phyloP scores from a whole-genome alignment of 2,329 filamentous ascomycete species.

The Rugonectria rugulosa region DNA sequence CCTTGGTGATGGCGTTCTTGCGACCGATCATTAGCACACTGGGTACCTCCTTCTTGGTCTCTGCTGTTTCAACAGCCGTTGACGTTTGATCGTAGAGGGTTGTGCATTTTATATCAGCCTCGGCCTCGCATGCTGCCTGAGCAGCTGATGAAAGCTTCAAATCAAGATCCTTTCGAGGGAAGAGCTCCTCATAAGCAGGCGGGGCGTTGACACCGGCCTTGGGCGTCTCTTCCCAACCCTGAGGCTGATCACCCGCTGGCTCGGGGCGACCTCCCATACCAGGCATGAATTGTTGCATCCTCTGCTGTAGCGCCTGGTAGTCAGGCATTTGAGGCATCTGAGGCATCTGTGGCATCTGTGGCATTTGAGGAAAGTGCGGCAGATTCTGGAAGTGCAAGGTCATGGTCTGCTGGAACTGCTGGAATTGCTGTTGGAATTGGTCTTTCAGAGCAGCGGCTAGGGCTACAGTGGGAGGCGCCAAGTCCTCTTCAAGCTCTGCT shows the following conservation, averaged over 20 bases:
- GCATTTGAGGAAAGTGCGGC: constrained; percentile 59
- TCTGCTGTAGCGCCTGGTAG: constrained; percentile 72
- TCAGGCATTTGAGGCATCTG: constrained; percentile 58
- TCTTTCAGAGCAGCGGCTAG: constrained; percentile 76
- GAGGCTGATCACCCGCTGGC: constrained; percentile 51
- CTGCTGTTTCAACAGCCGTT: constrained; percentile 44
- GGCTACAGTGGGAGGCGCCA: constrained; percentile 64
- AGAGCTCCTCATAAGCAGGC: constrained; percentile 83
- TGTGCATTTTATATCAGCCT: constrained; percentile 66
- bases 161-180: constrained; percentile 63
- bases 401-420: constrained; percentile 78
- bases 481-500: constrained; percentile 41
- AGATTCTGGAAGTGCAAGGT: constrained; percentile 70
- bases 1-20: constrained; percentile 69
- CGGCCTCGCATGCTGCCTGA: constrained; percentile 64
- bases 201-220: constrained; percentile 61
- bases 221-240: constrained; percentile 73
- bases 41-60: constrained; percentile 50
- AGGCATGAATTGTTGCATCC: constrained; percentile 75
- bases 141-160: constrained; percentile 66
- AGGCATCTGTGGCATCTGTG: constrained; percentile 28
- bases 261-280: constrained; percentile 63
- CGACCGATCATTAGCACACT: constrained; percentile 65
- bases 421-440: constrained; percentile 75
- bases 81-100: constrained; percentile 57